A percentile compares a stretch with the other conserved stretches of the same genome.
phyloP scores from a whole-genome alignment of 2,329 filamentous ascomycete genomes.

The Penicillium italicum region DNA sequence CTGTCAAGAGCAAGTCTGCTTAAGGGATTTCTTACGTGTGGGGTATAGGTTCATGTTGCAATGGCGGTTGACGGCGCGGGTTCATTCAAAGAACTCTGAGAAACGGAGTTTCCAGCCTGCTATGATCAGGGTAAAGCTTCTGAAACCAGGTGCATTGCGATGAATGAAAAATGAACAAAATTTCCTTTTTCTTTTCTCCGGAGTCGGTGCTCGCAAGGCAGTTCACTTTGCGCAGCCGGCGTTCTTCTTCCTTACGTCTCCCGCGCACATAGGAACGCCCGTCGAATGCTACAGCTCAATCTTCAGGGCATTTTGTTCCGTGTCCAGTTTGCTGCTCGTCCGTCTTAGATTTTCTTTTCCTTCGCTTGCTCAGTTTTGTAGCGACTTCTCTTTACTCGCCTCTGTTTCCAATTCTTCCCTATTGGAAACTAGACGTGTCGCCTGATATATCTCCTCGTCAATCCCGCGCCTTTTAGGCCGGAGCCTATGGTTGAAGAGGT shows the following conservation, averaged over 20 bases:
- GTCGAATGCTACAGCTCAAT: slow-evolving; percentile 15
- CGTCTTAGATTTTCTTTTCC: not conserved
- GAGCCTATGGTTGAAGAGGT: slow-evolving; percentile 68
- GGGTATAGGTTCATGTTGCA: slow-evolving; percentile 63
- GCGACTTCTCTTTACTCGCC: not conserved
- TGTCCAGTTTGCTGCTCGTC: slow-evolving; percentile 2
- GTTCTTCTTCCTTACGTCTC: slow-evolving; percentile 5
- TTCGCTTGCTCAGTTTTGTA: not conserved
- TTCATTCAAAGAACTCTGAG: slow-evolving; percentile 24
- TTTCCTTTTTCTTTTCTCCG: slow-evolving; percentile 59
- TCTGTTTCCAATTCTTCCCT: not conserved
- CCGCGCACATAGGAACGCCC: slow-evolving; percentile 8
- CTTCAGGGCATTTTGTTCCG: slow-evolving; percentile 2
- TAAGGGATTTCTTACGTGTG: slow-evolving; percentile 62
- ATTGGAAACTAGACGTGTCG: slow-evolving; percentile 43
- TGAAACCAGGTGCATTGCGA: slow-evolving; percentile 27
- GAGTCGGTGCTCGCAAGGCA: slow-evolving; percentile 7
- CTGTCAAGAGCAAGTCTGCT: slow-evolving; percentile 56
- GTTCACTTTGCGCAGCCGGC: slow-evolving; percentile 1
- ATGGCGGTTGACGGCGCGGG: slow-evolving; percentile 36
- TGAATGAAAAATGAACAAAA: slow-evolving; percentile 65
- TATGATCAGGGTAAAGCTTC: slow-evolving; percentile 26
- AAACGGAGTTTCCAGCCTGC: slow-evolving; percentile 22
- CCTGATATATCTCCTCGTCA: slow-evolving; percentile 78
- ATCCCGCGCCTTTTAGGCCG: slow-evolving; percentile 20